phyloP scores from a whole-genome alignment of 495 filamentous ascomycete species.

The Peziza echinospora region DNA sequence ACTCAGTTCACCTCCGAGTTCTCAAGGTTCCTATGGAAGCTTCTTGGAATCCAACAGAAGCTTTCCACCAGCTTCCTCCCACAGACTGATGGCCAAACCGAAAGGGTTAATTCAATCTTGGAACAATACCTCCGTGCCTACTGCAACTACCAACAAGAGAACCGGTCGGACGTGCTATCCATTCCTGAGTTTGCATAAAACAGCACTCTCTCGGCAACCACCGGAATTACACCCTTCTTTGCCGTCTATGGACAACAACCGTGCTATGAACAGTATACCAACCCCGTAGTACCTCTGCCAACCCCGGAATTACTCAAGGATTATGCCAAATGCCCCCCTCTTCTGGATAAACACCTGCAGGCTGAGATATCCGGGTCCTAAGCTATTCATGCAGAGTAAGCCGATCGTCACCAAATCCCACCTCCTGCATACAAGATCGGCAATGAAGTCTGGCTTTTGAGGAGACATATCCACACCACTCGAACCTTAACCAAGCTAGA shows the following conservation, averaged over 20 bases:
- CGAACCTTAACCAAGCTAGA: too few relatives aligned
- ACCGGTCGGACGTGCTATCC: neutral
- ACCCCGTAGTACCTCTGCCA: neutral
- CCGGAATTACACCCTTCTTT: neutral
- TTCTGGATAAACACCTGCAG: neutral
- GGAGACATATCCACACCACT: too few relatives aligned
- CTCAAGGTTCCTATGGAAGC: neutral
- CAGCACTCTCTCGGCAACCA: neutral
- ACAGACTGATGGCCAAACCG: neutral
- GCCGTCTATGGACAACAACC: neutral
- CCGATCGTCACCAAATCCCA: too few relatives aligned
- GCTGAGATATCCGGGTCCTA: too few relatives aligned
- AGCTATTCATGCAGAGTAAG: too few relatives aligned
- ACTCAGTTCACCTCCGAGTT: neutral
- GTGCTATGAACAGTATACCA: neutral
- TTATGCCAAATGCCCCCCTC: neutral
- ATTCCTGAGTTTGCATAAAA: neutral
- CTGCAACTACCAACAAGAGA: neutral
- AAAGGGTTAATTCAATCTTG: neutral
- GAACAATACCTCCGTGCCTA: neutral
- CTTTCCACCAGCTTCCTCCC: neutral
- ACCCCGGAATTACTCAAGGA: neutral
- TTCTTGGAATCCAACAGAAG: neutral
- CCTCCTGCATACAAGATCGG: too few relatives aligned
- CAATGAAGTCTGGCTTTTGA: too few relatives aligned